A percentile compares a stretch with the other conserved stretches of the same genome.
phyloP scores from a whole-genome alignment of 352 stramenopile species.

The Phytophthora citrophthora region DNA sequence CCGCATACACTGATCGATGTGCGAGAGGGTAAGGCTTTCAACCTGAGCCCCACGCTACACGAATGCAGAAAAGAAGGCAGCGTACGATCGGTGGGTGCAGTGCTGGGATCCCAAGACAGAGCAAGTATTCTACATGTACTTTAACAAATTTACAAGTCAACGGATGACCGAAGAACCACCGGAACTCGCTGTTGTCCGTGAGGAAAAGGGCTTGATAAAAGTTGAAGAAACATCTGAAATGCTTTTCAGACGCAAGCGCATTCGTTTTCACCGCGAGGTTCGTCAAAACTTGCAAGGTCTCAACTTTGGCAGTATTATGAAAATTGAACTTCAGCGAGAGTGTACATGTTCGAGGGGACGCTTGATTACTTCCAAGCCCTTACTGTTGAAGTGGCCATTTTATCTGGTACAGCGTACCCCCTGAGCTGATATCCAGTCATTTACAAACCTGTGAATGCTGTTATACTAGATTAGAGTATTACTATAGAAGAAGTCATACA shows the following conservation, averaged over 20 bases:
- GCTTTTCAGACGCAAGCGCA: constrained; percentile 86
- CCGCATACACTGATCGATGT: no score
- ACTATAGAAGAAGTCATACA: no score
- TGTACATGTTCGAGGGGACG: constrained; percentile 80
- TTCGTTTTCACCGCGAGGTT: constrained; percentile 84
- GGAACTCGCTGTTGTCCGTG: constrained; percentile 50
- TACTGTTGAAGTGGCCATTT: neutral
- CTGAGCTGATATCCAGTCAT: no score
- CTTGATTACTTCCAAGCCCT: constrained; percentile 57
- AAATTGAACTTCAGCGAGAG: constrained; percentile 58
- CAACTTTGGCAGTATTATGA: constrained; percentile 40
- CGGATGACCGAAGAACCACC: constrained; percentile 63
- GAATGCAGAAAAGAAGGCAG: constrained; percentile 39
- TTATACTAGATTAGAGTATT: no score
- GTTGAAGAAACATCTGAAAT: constrained; percentile 79
- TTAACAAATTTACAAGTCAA: constrained; percentile 87
- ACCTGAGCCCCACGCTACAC: constrained; percentile 3
- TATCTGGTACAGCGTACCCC: no score
- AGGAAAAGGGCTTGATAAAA: constrained; percentile 45
- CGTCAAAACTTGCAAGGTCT: constrained; percentile 46
- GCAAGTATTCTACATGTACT: constrained; percentile 90
- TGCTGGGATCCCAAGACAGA: constrained; percentile 89
- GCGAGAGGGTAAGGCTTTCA: no score
- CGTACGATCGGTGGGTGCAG: constrained; percentile 78
- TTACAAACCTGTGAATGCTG: no score